Base-by-base conservation (phyloP, 1,139 yeast species). In the Candida tetrigidarum region DNA sequence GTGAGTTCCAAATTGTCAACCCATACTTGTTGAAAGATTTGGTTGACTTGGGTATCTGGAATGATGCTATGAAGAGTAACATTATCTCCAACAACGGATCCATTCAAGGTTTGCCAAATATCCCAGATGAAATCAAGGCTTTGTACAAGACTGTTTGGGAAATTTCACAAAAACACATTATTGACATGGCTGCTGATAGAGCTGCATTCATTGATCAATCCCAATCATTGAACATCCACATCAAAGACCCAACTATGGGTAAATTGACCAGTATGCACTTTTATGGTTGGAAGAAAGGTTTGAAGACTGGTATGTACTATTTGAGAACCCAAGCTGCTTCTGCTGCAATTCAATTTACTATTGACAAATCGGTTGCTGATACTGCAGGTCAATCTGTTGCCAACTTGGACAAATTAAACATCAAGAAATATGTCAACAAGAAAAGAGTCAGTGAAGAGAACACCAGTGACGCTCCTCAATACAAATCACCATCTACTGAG, bases 271-370 rank as follows among this genome's bases (percentile, higher is more conserved):
- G 81, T 29, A 77, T 79, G 75, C 85, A 80, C 57, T 80, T 80
- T 64, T 79, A 79, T 52, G 81, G 81, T 29, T 80, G 85, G 85
- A 76, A 79, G 66, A 78, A 76, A 58, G 85, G 85, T 36, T 71
- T 80, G 51, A 80, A 80, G 64, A 80, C 85, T 36, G 85, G 85
- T 53, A 80, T 80, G 83, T 80, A 80, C 62, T 80, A 80, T 57
- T 67, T 80, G 54, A 70, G 85, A 65, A 80, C 85, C 4, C 84
- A 80, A 62, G 83, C 84, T 50, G 85, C 85, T 38, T 70, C 83
- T 33, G 77, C 82, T 52, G 84, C 84, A 41, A 80, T 80, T 57
- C 84, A 80, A 60, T 80, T 80, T 57, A 80, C 84, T 18, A 78
- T 80, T 46, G 83, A 79, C 57, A 61, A 71, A 62, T 52, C 52